Percentiles rank a stretch among this genome's conserved stretches.
These are phyloP conservation scores for Diutina pseudorugosa DNA, from an alignment of 1,139 yeast genomes.

Conservation along the genomic window DNA sequence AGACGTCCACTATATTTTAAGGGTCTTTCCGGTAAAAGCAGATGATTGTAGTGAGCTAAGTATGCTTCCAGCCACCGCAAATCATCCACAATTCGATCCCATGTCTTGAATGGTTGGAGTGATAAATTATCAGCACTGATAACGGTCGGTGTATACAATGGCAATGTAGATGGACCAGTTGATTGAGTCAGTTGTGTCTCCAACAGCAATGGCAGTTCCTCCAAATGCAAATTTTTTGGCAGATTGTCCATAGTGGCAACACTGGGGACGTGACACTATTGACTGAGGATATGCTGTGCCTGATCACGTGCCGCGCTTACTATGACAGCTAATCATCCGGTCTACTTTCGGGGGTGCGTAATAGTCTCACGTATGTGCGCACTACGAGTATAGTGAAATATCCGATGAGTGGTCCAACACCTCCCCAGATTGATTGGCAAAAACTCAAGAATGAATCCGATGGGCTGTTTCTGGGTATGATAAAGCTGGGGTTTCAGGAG, in stretches of 20 bases:
- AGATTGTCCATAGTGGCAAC: not conserved
- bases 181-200: not conserved
- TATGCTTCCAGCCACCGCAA: conserved; percentile 20
- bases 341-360: not conserved
- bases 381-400: not conserved
- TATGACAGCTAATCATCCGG: not conserved
- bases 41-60: conserved; percentile 7
- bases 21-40: conserved; percentile 21
- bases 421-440: conserved; percentile 19
- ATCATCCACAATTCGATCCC: conserved; percentile 58
- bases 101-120: conserved; percentile 41
- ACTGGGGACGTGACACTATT: not conserved
- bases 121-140: conserved; percentile 3
- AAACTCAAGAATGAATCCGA: conserved; percentile 25
- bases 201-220: not conserved
- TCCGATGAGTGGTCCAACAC: conserved; percentile 1
- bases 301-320: not conserved
- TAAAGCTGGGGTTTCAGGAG: conserved; percentile 31
- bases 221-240: not conserved
- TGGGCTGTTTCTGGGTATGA: conserved; percentile 25
- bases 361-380: not conserved
- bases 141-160: not conserved
- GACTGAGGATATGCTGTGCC: not conserved
- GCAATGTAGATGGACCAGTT: not conserved
- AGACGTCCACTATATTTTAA: conserved; percentile 23